These are phyloP conservation scores for Blumeria hordei DNA, from an alignment of 2,329 filamentous ascomycete genomes.

Conservation along the genomic window DNA sequence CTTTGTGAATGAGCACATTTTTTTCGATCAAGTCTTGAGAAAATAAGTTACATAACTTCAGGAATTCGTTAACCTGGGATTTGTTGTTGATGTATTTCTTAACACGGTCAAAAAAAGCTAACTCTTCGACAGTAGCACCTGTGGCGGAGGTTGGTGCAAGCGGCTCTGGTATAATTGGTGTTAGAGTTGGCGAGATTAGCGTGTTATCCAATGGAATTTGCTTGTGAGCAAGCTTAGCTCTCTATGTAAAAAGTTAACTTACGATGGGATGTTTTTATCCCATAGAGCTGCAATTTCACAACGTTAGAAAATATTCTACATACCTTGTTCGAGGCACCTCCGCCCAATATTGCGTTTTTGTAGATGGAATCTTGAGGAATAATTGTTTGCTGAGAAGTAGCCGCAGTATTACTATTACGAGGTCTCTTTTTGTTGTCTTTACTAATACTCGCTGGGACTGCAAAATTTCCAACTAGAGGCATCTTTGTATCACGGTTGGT, in stretches of 20 bases:
- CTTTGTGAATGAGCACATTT: constrained; percentile 59
- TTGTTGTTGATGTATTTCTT: constrained; percentile 94
- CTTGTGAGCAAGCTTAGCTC: constrained; percentile 50
- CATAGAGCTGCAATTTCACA: neutral
- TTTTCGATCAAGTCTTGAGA: constrained; percentile 81
- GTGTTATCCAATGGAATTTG: constrained; percentile 11
- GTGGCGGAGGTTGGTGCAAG: constrained; percentile 51
- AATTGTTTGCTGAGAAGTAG: constrained; percentile 12
- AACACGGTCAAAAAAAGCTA: constrained; percentile 83
- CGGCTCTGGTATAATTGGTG: constrained; percentile 70
- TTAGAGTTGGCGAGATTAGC: constrained; percentile 55
- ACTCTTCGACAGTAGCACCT: constrained; percentile 60
- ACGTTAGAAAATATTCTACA: constrained; percentile 6
- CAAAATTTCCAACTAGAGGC: constrained; percentile 88
- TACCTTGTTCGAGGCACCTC: constrained; percentile 23
- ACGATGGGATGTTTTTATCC: neutral
- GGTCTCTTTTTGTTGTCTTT: constrained; percentile 77
- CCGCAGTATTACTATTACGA: constrained; percentile 21
- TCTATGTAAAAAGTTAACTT: constrained; percentile 15
- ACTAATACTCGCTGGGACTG: constrained; percentile 52
- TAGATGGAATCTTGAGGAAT: constrained; percentile 8
- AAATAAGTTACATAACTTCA: constrained; percentile 92
- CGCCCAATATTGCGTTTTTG: constrained; percentile 13
- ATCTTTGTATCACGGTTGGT: constrained; percentile 37
- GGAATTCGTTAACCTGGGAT: constrained; percentile 77